Conservation (phyloP, 1,139 yeast genomes). For the Diutina rugosa region DNA sequence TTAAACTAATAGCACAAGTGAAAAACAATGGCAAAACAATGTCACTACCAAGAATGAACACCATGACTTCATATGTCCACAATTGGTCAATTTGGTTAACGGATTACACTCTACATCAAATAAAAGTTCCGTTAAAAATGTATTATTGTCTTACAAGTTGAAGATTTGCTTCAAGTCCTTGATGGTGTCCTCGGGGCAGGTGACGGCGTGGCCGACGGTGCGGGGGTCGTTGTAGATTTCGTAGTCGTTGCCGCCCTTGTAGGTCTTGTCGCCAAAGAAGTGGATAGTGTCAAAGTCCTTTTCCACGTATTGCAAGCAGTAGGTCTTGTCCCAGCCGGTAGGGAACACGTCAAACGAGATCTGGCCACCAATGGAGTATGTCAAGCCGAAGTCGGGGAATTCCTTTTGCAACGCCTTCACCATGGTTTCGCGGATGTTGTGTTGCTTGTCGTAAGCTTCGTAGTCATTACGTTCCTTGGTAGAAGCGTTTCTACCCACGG, state of each 20-base stretch:
- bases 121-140: neutral
- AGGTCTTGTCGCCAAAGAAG: slow-evolving; percentile 97
- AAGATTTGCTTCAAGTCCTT: slow-evolving; percentile 75
- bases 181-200: slow-evolving; percentile 79
- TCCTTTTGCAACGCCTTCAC: slow-evolving; percentile 73
- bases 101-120: too few species aligned
- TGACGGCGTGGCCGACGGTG: slow-evolving; percentile 92
- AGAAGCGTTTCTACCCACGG: slow-evolving; percentile 96
- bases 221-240: slow-evolving; percentile 87
- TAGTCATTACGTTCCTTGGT: slow-evolving; percentile 86
- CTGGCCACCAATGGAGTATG: slow-evolving; percentile 98
- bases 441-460: slow-evolving; percentile 69
- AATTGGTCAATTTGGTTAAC: too few species aligned
- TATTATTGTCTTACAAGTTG: slow-evolving; percentile 16
- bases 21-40: too few species aligned
- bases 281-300: slow-evolving; percentile 80
- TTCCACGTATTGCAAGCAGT: slow-evolving; percentile 86
- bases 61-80: too few species aligned
- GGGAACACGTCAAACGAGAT: slow-evolving; percentile 99
- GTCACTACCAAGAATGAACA: too few species aligned
- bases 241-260: slow-evolving; percentile 96
- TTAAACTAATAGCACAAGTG: too few species aligned
- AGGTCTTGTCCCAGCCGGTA: slow-evolving; percentile 99
- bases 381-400: slow-evolving; percentile 73
- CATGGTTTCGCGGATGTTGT: slow-evolving; percentile 70